phyloP scores from a whole-genome alignment of 2,329 filamentous ascomycete species.

The Fusarium sp. region DNA sequence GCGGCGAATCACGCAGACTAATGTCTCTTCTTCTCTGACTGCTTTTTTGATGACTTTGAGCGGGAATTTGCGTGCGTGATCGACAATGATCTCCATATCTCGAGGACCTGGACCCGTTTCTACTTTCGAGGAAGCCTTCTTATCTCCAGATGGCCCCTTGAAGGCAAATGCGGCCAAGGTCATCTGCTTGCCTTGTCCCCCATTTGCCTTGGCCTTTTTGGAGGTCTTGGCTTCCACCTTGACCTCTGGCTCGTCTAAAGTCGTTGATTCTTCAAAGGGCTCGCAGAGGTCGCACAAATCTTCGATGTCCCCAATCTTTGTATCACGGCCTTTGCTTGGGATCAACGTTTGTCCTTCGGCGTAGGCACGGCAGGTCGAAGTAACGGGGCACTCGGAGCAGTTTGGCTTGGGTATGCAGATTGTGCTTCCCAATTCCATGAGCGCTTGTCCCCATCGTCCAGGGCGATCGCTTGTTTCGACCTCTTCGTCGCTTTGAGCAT shows the following conservation, averaged over 20 bases:
- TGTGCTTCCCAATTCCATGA: constrained; percentile 72
- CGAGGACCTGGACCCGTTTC: constrained; percentile 13
- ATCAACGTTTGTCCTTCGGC: constrained; percentile 53
- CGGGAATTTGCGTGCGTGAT: constrained; percentile 61
- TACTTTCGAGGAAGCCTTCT: constrained; percentile 6
- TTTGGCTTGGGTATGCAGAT: constrained; percentile 67
- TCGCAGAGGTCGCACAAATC: constrained; percentile 60
- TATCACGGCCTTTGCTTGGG: constrained; percentile 2
- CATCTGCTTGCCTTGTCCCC: constrained; percentile 33
- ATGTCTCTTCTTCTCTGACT: constrained; percentile 58
- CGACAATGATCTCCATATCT: constrained; percentile 48
- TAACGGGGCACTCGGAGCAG: constrained; percentile 61
- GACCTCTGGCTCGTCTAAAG: constrained; percentile 31
- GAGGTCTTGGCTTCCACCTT: background rate
- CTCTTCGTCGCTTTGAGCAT: constrained; percentile 31
- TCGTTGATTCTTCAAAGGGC: constrained; percentile 51
- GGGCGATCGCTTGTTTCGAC: constrained; percentile 57
- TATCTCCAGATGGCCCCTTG: constrained; percentile 29
- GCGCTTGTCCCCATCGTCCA: constrained; percentile 68
- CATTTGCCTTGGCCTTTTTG: constrained; percentile 23
- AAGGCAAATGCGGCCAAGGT: constrained; percentile 50
- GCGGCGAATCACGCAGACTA: constrained; percentile 61
- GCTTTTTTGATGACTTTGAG: constrained; percentile 61
- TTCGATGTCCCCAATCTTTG: constrained; percentile 55
- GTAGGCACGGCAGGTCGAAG: constrained; percentile 59